Percentiles rank a stretch among this genome's conserved stretches.
phyloP scores from a whole-genome alignment of 2,329 filamentous ascomycete species.

The Stachybotrys elegans region DNA sequence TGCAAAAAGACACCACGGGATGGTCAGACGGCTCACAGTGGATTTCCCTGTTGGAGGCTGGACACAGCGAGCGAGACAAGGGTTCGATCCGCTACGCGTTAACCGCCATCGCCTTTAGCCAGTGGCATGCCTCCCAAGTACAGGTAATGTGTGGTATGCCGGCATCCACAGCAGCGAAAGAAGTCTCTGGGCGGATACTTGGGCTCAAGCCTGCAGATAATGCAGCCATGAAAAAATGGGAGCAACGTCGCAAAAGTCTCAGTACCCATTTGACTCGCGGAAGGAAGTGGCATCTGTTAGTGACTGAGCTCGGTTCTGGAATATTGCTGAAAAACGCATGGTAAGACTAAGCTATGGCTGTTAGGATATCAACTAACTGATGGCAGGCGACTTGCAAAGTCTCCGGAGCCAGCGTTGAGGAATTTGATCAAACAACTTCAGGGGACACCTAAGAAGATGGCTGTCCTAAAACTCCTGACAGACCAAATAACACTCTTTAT shows the following conservation, averaged over 20 bases:
- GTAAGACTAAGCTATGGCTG: slow-evolving; percentile 1
- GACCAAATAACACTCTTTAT: slow-evolving; percentile 5
- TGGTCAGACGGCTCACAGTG: slow-evolving; percentile 2
- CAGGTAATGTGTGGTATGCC: background rate
- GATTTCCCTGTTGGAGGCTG: background rate
- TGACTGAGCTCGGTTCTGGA: slow-evolving; percentile 2
- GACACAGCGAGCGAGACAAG: background rate
- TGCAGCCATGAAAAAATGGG: background rate
- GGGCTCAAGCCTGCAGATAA: slow-evolving; percentile 3
- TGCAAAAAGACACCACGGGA: background rate
- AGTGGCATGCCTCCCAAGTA: slow-evolving; percentile 4
- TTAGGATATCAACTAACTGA: background rate
- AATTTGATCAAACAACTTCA: slow-evolving; percentile 3
- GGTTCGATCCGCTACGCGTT: background rate
- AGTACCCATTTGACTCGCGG: slow-evolving; percentile 4
- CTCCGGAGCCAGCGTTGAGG: slow-evolving; percentile 2
- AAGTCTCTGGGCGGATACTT: background rate
- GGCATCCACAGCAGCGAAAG: background rate
- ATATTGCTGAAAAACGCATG: slow-evolving; percentile 6
- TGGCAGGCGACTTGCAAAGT: slow-evolving; percentile 6
- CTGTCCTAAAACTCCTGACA: slow-evolving; percentile 5
- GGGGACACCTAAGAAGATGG: slow-evolving; percentile 3
- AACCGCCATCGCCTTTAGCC: slow-evolving; percentile 2
- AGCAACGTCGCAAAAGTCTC: slow-evolving; percentile 4
- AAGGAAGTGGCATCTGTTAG: slow-evolving; percentile 6